These are phyloP conservation scores for Beta lomatogona DNA, from an alignment of 179 eudicot genomes.

Conservation along the genomic window DNA sequence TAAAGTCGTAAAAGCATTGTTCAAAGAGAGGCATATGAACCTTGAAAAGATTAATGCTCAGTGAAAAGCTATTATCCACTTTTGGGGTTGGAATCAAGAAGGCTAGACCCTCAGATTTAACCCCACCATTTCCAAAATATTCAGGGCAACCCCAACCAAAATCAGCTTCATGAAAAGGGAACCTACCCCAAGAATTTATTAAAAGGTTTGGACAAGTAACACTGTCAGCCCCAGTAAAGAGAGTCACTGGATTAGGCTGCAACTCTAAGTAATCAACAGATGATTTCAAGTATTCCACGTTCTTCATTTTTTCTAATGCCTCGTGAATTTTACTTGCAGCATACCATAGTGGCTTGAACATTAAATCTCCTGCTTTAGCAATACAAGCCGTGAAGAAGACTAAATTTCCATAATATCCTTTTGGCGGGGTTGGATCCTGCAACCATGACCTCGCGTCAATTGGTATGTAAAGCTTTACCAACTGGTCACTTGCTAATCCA, in stretches of 20 bases:
- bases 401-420: conserved; percentile 46
- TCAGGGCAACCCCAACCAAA: conserved; percentile 63
- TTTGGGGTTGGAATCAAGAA: conserved; percentile 34
- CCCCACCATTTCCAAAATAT: conserved; percentile 44
- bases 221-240: conserved; percentile 36
- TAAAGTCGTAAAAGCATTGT: conserved; percentile 39
- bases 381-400: conserved; percentile 41
- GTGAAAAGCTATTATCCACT: conserved; percentile 36
- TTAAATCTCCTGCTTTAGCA: conserved; percentile 38
- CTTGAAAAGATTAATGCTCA: conserved; percentile 37
- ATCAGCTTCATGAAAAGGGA: conserved; percentile 48
- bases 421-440: conserved; percentile 31
- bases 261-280: conserved; percentile 50
- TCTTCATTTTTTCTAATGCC: conserved; percentile 32
- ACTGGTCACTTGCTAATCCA: conserved; percentile 36
- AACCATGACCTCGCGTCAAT: conserved; percentile 49
- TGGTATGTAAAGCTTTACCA: conserved; percentile 48
- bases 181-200: conserved; percentile 49
- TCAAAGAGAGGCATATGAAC: conserved; percentile 43
- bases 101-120: conserved; percentile 43
- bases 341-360: conserved; percentile 34
- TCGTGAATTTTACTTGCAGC: conserved; percentile 37
- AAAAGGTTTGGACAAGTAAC: conserved; percentile 49
- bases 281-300: conserved; percentile 50
- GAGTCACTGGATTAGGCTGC: conserved; percentile 32